Evolutionary conservation across 768 basidiomycete genomes (phyloP), one percentile per base, ranked within the genome.

Genomic region (Trametes elegans): DNA sequence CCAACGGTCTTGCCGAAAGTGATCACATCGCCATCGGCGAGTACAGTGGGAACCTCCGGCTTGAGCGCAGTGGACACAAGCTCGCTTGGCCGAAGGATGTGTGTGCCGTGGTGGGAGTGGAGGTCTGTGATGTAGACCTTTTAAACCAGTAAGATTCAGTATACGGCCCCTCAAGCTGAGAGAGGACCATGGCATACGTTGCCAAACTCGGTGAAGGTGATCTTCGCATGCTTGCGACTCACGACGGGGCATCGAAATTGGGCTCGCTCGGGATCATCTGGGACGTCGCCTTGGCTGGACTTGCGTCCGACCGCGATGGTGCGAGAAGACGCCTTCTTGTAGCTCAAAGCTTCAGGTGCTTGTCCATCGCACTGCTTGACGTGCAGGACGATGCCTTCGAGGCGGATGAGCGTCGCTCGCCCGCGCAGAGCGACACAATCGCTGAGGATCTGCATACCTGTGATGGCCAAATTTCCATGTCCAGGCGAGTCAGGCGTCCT

Each of bases 1-100:
- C 83, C 85, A 1, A 92, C 89, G 5, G 77, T 72, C 71, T 90
- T 91, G 61, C 89, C 89, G 63, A 92, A 88, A 2, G 87, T 90
- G 54, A 92, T 62, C 28, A 80, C 68, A 64, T 90, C 89, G 55
- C 87, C 87, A 63, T 89, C 82, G 36, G 74, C 64, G 42, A 92
- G 80, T 34, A 74, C 64, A 28, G 76, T 79, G 26, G 85, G 79
- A 7, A 76, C 73, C 61, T 86, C 83, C 13, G 85, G 74, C 40
- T 72, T 70, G 19, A 91, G 71, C 55, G 66, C 73, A 63, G 66
- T 80, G 1, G 82, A 73, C 9, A 73, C 61, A 1, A 70, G 57
- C 44, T 87, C 84, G 28, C 76, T 79, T 32, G 73, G 68, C 60
- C 79, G 80, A 57, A 78, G 74, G 49, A 91, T 66, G 60, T 87